Base-by-base conservation (phyloP, 352 stramenopile genomes). In the Phytophthora crassamura region DNA sequence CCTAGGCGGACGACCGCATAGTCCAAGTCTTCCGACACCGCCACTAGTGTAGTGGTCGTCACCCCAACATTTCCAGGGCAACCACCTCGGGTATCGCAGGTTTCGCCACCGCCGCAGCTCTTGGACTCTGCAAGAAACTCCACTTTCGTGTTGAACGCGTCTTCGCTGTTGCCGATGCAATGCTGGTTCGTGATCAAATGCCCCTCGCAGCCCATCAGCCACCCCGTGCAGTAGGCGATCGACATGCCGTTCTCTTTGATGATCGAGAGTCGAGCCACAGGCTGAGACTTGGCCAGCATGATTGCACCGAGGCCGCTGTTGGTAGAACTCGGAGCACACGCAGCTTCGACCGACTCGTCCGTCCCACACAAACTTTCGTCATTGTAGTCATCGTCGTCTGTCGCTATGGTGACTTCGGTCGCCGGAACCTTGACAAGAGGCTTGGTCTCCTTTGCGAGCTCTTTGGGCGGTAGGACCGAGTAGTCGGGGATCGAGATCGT, bases 151-250 rank as follows among this genome's bases (percentile, higher is more conserved):
- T 90, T 90, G 34, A 82, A 56, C 12, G 86, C 86, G 48, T 94
- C 83, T 55, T 86, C 64, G 46, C 62, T 78, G 25, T 81, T 66
- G 18, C 72, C 39, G 16, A 94, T 90, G 51, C 86, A 94, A 59
- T 94, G 86, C 48, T 94, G 69, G 72, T 94, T 94, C 11, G 86
- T 94, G 54, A 94, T 66, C 51, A 94, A 41, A 61, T 94, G 83
- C 12, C 83, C 86, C 11, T 90, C 82, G 56, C 84, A 90, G n/a
- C 86, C 86, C 0, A 94, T 40, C 4, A 94, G 35, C 42, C 80
- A 94, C 11, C 83, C 86, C 20, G 86, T 92, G 65, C 86, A 94
- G 38, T 75, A 94, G 8, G 81, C 81, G 20, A 85, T 64, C 46
- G 75, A 63, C 67, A 90, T 75, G 25, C 72, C 77, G 42, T 82